phyloP scores from a whole-genome alignment of 1,139 yeast genomes.

The Taphrina wiesneri region DNA sequence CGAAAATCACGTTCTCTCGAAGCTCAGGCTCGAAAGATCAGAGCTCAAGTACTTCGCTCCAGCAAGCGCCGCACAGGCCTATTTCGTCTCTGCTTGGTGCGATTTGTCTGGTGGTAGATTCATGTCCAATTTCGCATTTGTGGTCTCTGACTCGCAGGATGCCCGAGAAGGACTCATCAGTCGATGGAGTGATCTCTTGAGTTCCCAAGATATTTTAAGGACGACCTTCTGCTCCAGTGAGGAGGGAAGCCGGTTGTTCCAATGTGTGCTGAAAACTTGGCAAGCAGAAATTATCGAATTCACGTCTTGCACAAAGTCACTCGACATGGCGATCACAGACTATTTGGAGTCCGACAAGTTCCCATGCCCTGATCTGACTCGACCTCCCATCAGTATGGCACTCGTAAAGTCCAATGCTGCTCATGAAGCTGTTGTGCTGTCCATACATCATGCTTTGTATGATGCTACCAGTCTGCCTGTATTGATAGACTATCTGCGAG shows the following conservation, averaged over 20 bases:
- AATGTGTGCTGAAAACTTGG: slow-evolving; percentile 31
- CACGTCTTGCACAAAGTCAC: slow-evolving; percentile 11
- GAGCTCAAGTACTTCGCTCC: slow-evolving; percentile 37
- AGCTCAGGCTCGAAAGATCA: neutral
- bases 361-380: slow-evolving; percentile 24
- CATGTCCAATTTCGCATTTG: slow-evolving; percentile 38
- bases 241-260: slow-evolving; percentile 35
- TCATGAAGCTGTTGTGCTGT: slow-evolving; percentile 18
- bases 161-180: slow-evolving; percentile 8
- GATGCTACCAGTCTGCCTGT: slow-evolving; percentile 41
- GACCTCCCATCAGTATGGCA: neutral
- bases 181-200: slow-evolving; percentile 37
- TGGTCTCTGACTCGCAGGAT: neutral
- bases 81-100: slow-evolving; percentile 40
- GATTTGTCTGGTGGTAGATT: slow-evolving; percentile 28
- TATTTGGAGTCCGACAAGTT: neutral
- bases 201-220: slow-evolving; percentile 36
- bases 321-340: slow-evolving; percentile 19
- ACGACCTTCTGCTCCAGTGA: slow-evolving; percentile 37
- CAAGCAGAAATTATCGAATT: slow-evolving; percentile 3
- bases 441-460: slow-evolving; percentile 41
- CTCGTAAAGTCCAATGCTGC: neutral
- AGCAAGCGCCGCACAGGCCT: slow-evolving; percentile 39
- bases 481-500: slow-evolving; percentile 34
- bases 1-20: neutral